Evolutionary conservation across 2,329 filamentous ascomycete species (phyloP).

Genomic region (Chaetomium olivaceum): DNA sequence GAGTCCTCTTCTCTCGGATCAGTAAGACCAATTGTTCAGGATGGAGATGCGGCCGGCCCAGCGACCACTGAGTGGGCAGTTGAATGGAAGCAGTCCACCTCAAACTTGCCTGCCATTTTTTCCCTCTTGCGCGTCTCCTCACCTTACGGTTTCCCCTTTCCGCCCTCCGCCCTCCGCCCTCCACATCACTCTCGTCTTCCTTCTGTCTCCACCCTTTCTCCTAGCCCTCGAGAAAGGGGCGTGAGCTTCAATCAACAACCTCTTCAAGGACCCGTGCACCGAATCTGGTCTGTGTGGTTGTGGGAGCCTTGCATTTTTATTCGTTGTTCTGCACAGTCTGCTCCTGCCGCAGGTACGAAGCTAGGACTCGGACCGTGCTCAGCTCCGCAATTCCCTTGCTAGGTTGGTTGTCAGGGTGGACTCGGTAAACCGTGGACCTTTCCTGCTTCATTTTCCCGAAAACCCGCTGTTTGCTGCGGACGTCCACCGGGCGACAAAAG

Average conservation of each 20-base stretch:
- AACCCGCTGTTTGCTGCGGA: conserved; percentile 28
- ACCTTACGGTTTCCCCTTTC: conserved; percentile 30
- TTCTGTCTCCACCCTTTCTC: conserved; percentile 21
- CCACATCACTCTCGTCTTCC: conserved; percentile 19
- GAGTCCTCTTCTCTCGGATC: background rate
- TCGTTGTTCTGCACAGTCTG: conserved; percentile 3
- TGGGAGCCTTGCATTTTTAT: conserved; percentile 8
- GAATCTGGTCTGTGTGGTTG: conserved; percentile 1
- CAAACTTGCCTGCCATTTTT: conserved; percentile 10
- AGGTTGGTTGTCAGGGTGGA: conserved; percentile 14
- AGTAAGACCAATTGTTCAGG: conserved; percentile 2
- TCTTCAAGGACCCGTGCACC: conserved; percentile 9
- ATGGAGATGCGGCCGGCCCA: background rate
- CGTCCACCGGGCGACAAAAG: conserved; percentile 26
- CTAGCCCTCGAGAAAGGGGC: conserved; percentile 13
- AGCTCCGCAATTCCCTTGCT: conserved; percentile 28
- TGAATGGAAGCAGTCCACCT: background rate
- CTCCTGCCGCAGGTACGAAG: conserved; percentile 22
- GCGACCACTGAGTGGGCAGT: conserved; percentile 8
- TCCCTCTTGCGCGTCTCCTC: conserved; percentile 12
- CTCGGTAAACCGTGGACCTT: conserved; percentile 25
- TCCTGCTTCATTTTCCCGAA: conserved; percentile 29
- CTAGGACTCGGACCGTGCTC: conserved; percentile 22
- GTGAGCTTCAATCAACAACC: conserved; percentile 5
- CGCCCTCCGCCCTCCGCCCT: conserved; percentile 11